Evolutionary conservation across 768 basidiomycete species (phyloP), one percentile per base, ranked within the genome.

Genomic region (Termitomyces sp.): DNA sequence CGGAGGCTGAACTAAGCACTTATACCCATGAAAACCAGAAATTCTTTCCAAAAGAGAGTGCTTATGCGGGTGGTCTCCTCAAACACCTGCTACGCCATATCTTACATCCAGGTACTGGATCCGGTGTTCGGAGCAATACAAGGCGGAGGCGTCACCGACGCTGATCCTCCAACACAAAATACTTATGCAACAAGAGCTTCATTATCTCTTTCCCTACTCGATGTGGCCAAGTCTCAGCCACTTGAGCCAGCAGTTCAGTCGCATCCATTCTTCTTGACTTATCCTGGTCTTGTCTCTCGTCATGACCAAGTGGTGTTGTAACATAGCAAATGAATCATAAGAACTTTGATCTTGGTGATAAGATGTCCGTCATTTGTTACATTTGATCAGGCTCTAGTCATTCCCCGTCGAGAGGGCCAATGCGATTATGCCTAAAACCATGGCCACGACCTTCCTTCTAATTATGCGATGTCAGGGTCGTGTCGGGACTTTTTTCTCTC

Each of bases 11-110:
- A 7, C 62, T 79, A 31, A 72, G 71, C 30, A 34, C 39, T 7
- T 80, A 78, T 58, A 75, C 74, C 1, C 57, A 8, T 3, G 3
- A 1, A 0, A 57, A 36, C 0, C 44, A 53, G 2, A 76, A 73
- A 54, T 61, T 68, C 30, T 78, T 77, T 59, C 76, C 78, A 0
- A 61, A 58, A 22, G 61, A 64, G 0, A 63, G 70, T 34, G 68
- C 63, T 0, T 63, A 72, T 45, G 73, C 74, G 0, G 74, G 74
- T 1, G 69, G 69, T 15, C 53, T 76, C 4, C 63, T 75, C 6
- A 66, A 59, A 46, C 67, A 66, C 56, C 63, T 77, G 6, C 62
- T 76, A 18, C 68, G 73, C 11, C 54, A 72, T 9, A 74, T 75
- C 37, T 27, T 61, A 11, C 52, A 61, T 27, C 68, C 68, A 27